Conservation (phyloP, 73 alveolate species). For the Paraurostyla sp. region DNA sequence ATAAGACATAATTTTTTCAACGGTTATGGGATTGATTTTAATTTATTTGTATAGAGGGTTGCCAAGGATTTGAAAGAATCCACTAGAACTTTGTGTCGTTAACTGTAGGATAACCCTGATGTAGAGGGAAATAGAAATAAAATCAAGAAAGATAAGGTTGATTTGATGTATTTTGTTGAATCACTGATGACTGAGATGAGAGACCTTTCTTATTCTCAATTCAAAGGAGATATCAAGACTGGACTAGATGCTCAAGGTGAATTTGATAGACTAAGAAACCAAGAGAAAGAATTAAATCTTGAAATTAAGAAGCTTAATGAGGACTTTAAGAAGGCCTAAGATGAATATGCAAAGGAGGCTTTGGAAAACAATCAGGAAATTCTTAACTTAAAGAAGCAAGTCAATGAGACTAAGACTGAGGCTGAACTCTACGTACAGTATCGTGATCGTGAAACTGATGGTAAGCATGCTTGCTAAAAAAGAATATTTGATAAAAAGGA, state of each 20-base stretch:
- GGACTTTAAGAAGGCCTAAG: constrained; percentile 73
- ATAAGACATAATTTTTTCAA: background rate
- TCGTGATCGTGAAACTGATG: constrained; percentile 71
- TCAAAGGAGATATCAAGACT: constrained; percentile 60
- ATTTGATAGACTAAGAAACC: constrained; percentile 66
- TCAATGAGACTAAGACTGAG: constrained; percentile 78
- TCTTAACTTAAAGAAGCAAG: constrained; percentile 64
- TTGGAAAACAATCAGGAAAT: constrained; percentile 77
- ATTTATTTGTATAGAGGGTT: constrained; percentile 53
- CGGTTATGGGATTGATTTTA: background rate
- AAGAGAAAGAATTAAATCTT: constrained; percentile 72
- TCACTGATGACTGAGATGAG: constrained; percentile 66
- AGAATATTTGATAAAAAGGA: constrained; percentile 66
- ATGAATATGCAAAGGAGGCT: constrained; percentile 77
- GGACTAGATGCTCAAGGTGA: constrained; percentile 76
- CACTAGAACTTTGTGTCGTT: constrained; percentile 75
- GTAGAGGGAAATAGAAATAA: constrained; percentile 77
- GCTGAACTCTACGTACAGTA: constrained; percentile 71
- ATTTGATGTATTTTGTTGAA: constrained; percentile 47
- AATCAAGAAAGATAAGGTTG: constrained; percentile 74
- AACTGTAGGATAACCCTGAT: constrained; percentile 86
- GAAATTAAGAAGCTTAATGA: constrained; percentile 72
- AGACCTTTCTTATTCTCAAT: constrained; percentile 67
- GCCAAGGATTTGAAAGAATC: constrained; percentile 82
- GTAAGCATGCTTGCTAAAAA: constrained; percentile 59